Evolutionary conservation across 1,284 basidiomycete genomes (phyloP).

Genomic region (Tranzscheliella williamsii): DNA sequence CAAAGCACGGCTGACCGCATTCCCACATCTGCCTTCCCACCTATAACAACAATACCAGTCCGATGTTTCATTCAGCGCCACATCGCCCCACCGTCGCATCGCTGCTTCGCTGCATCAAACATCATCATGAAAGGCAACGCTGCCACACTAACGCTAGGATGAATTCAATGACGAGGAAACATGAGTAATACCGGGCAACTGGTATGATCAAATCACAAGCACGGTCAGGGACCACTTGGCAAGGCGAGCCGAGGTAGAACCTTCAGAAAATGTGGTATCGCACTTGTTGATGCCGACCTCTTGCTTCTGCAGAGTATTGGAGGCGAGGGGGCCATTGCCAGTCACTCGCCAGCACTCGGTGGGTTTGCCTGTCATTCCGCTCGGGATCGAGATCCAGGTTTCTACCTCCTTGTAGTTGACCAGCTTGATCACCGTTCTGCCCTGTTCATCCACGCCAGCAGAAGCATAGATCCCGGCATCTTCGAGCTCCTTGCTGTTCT

Average conservation of each 20-base stretch:
- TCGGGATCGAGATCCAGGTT: constrained; percentile 4
- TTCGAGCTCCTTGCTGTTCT: constrained; percentile 22
- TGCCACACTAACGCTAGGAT: too few relatives aligned
- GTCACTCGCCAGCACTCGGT: constrained; percentile 8
- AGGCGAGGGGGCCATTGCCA: constrained; percentile 21
- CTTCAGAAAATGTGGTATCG: constrained; percentile 1
- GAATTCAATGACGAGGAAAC: too few relatives aligned
- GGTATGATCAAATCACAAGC: constrained; percentile 2
- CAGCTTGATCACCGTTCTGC: constrained; percentile 28
- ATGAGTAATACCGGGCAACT: too few relatives aligned
- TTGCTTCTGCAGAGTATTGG: constrained; percentile 34
- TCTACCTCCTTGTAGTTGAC: constrained; percentile 33
- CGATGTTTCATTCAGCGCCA: too few relatives aligned
- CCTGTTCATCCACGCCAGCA: constrained; percentile 18
- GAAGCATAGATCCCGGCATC: constrained; percentile 20
- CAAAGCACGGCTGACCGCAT: too few relatives aligned
- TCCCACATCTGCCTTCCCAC: too few relatives aligned
- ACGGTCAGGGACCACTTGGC: constrained; percentile 34
- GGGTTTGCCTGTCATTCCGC: background rate
- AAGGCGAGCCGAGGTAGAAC: background rate
- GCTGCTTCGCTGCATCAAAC: too few relatives aligned
- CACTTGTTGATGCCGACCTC: constrained; percentile 5
- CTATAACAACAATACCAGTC: too few relatives aligned
- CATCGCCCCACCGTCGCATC: too few relatives aligned
- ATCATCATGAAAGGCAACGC: too few relatives aligned